A percentile compares a stretch with the other conserved stretches of the same genome.
Evolutionary conservation across 768 basidiomycete genomes (phyloP).

Genomic region (Tubosaeta sp.): DNA sequence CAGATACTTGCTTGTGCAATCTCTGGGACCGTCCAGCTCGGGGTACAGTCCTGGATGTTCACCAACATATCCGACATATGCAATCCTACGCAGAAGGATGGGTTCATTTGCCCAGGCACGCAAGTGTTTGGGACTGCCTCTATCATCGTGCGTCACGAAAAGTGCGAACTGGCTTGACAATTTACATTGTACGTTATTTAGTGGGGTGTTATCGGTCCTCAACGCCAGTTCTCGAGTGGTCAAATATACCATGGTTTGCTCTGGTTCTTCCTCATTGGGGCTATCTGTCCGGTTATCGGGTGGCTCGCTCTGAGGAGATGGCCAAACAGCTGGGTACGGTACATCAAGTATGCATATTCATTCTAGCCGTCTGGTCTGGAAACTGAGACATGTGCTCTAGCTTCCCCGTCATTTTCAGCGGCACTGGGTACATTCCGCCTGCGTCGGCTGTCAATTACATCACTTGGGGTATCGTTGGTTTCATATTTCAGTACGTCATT

Average conservation of each 20-base stretch:
- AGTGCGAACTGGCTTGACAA: background rate
- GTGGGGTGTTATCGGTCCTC: conserved; percentile 82
- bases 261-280: conserved; percentile 80
- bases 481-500: conserved; percentile 62
- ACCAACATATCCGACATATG: conserved; percentile 36
- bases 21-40: conserved; percentile 64
- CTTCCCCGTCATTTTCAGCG: conserved; percentile 51
- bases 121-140: conserved; percentile 55
- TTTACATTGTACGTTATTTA: background rate
- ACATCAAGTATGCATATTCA: conserved; percentile 52
- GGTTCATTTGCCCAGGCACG: conserved; percentile 68
- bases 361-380: background rate
- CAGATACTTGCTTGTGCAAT: conserved; percentile 62
- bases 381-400: conserved; percentile 23
- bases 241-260: conserved; percentile 59
- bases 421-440: conserved; percentile 60
- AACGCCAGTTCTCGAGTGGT: conserved; percentile 66
- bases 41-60: conserved; percentile 62
- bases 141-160: conserved; percentile 41
- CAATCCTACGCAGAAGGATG: conserved; percentile 32
- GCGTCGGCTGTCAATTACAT: conserved; percentile 64
- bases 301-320: conserved; percentile 54
- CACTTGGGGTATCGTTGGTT: conserved; percentile 63
- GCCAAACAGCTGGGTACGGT: conserved; percentile 61
- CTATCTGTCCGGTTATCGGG: conserved; percentile 52